These are phyloP conservation scores for Somion occarium DNA, from an alignment of 1,284 basidiomycete genomes.

Conservation along the genomic window DNA sequence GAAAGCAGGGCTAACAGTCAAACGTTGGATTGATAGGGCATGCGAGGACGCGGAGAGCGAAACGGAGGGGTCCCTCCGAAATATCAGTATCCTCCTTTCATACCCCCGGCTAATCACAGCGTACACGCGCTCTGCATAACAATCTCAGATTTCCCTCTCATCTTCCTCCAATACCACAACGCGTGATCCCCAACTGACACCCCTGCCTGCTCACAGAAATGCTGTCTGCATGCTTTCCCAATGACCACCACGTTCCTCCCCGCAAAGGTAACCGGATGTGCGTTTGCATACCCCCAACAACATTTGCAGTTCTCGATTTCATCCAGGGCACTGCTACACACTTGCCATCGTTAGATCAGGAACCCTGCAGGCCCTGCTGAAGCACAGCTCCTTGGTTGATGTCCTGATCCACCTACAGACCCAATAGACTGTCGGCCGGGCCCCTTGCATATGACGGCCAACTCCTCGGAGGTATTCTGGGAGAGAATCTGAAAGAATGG, in stretches of 20 bases:
- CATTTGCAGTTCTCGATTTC: neutral
- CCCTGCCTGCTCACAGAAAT: too few relatives aligned
- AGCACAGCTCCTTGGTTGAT: neutral
- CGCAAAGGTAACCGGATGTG: too few relatives aligned
- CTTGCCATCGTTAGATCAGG: too few relatives aligned
- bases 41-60: constrained; percentile 20
- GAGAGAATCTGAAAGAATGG: too few relatives aligned
- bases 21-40: constrained; percentile 13
- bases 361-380: neutral
- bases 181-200: too few relatives aligned
- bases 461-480: neutral
- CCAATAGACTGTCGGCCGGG: neutral
- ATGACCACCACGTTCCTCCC: too few relatives aligned
- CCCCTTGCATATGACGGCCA: neutral
- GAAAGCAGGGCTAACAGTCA: constrained; percentile 6
- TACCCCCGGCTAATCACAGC: constrained; percentile 16
- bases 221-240: too few relatives aligned
- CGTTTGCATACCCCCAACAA: too few relatives aligned
- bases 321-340: neutral
- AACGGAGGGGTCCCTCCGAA: constrained; percentile 14
- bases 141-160: constrained; percentile 9
- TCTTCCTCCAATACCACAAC: too few relatives aligned
- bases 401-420: neutral
- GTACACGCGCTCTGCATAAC: constrained; percentile 7
- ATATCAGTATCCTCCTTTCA: constrained; percentile 10